Base-by-base conservation (phyloP, 352 stramenopile genomes). In the Pseudoperonospora humuli region DNA sequence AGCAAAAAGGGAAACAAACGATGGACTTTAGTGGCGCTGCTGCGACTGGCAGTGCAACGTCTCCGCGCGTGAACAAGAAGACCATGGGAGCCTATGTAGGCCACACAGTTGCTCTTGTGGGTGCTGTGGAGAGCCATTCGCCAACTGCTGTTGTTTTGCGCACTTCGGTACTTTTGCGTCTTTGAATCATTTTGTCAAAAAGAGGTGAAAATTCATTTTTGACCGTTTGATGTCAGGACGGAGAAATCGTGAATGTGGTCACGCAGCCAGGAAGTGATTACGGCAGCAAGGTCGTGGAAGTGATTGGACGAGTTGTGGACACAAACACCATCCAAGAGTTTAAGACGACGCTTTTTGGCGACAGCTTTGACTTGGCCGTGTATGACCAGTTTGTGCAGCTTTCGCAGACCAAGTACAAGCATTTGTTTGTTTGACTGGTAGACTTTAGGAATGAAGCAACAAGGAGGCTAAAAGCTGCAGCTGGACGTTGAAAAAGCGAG, bases 321-420 rank as follows among this genome's bases (percentile, higher is more conserved):
- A 61, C 54, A 31, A 68, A 86, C 45, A 84, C 72, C 32, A 64
- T 93, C 37, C 59, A 91, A 46, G 78, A 93, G 58, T 90, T 89
- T 61, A 93, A 93, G 62, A 77, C 65, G 24, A 91, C 78, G 53
- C 74, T 82, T 39, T 93, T 88, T 36, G 75, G 76, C 11, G 81
- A 91, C 42, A 69, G 79, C 53, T 83, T 88, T 39, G 81, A 91
- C 32, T 54, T 93, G 35, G 73, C 79, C 38, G 85, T 68, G 39
- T 93, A 93, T 58, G 70, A 93, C 46, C 78, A 91, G 57, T 68
- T 91, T 38, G 74, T 93, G 42, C 50, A 84, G 50, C 55, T 91
- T 19, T 64, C 75, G 25, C 74, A 88, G 48, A 56, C 49, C 57
- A 91, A 93, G 54, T 86, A 75, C 54, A 70, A 71, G 24, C 29